Evolutionary conservation across 306 rosid species (phyloP).

Genomic region (Glycine latifolia): DNA sequence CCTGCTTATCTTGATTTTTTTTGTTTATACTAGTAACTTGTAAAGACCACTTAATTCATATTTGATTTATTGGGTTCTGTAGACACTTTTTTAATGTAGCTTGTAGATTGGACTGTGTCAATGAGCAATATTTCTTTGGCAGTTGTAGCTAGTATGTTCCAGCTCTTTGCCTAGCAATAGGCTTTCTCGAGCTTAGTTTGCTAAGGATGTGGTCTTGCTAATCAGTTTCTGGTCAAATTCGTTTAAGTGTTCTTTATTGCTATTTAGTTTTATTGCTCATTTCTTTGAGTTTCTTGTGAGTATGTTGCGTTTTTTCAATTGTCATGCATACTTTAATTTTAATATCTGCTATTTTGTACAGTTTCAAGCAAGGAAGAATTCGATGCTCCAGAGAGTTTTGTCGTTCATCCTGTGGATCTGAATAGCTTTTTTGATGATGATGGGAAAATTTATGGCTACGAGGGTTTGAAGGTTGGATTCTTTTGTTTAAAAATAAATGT

Average conservation of each 20-base stretch:
- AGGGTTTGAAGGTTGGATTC: slow-evolving; percentile 75
- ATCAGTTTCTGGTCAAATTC: not conserved
- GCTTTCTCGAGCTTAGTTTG: not conserved
- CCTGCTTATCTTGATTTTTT: too few species aligned
- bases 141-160: not conserved
- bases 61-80: not conserved
- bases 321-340: not conserved
- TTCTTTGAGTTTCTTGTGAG: not conserved
- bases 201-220: not conserved
- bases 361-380: slow-evolving; percentile 84
- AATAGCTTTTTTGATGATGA: slow-evolving; percentile 73
- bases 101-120: not conserved
- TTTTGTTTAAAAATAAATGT: not conserved
- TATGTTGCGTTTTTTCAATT: not conserved
- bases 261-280: not conserved
- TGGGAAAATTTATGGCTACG: slow-evolving; percentile 87
- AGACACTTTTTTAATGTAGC: not conserved
- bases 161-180: not conserved
- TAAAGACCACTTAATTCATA: too few species aligned
- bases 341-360: slow-evolving; percentile 37
- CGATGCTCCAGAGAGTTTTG: slow-evolving; percentile 54
- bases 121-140: not conserved
- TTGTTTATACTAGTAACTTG: too few species aligned
- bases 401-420: slow-evolving; percentile 74
- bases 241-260: not conserved